Evolutionary conservation across 176 grass and related monocot species (phyloP).

Genomic region (Leersia perrieri): DNA sequence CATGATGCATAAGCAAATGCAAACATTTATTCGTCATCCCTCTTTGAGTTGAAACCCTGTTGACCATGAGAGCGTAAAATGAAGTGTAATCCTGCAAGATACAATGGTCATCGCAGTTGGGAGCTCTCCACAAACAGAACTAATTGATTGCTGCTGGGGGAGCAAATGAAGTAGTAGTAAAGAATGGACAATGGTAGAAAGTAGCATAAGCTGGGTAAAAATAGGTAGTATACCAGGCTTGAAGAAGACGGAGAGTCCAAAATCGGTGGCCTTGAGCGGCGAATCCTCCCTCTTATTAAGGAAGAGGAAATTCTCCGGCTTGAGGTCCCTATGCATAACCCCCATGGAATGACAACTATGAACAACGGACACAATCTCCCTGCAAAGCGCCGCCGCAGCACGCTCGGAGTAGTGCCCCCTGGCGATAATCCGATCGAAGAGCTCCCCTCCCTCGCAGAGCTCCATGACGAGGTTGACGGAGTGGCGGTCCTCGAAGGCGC

Average conservation of each 20-base stretch:
- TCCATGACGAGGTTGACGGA: conserved; percentile 98
- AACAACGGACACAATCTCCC: conserved; percentile 73
- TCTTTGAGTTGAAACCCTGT: neutral
- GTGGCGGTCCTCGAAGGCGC: conserved; percentile 88
- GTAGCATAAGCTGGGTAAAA: no score
- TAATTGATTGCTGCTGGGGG: neutral
- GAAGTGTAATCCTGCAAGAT: neutral
- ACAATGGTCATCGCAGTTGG: neutral
- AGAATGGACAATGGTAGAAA: neutral
- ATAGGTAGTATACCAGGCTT: conserved; percentile 50
- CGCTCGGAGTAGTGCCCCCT: conserved; percentile 88
- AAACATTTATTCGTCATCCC: neutral
- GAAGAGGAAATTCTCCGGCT: conserved; percentile 88
- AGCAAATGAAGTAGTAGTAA: neutral
- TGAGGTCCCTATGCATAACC: conserved; percentile 96
- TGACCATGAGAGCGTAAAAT: neutral
- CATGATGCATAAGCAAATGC: neutral
- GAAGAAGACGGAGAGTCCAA: conserved; percentile 92
- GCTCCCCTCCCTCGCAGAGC: conserved; percentile 96
- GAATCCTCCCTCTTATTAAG: conserved; percentile 64
- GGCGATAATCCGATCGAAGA: conserved; percentile 94
- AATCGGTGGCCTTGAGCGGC: conserved; percentile 86
- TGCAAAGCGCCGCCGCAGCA: conserved; percentile 63
- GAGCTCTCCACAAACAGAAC: neutral
- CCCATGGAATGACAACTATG: conserved; percentile 97